Conservation (phyloP, 1,139 yeast species). For the Magnusiomyces sp. region DNA sequence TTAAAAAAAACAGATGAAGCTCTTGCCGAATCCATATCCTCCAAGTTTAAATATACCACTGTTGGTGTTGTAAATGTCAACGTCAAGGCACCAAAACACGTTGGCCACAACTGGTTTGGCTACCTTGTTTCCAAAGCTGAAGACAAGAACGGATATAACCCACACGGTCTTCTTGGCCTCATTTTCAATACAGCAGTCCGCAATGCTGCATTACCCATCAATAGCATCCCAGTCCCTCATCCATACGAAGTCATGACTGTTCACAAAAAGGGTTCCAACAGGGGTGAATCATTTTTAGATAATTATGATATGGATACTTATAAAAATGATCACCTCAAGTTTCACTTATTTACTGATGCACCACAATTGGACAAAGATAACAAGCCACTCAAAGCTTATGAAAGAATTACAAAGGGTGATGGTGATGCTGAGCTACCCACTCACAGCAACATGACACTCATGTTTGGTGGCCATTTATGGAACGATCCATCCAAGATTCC, state of each 20-base stretch:
- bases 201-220: conserved; percentile 18
- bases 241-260: conserved; percentile 10
- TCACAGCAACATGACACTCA: conserved; percentile 70
- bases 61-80: conserved; percentile 32
- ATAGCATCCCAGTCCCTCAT: conserved; percentile 9
- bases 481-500: conserved; percentile 35
- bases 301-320: conserved; percentile 9
- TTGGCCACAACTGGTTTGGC: conserved; percentile 62
- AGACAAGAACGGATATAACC: conserved; percentile 35
- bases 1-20: conserved; percentile 13
- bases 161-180: conserved; percentile 66
- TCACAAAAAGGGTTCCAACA: conserved; percentile 7
- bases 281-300: conserved; percentile 12
- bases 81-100: conserved; percentile 22
- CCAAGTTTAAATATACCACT: conserved; percentile 24
- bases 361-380: conserved; percentile 7
- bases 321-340: conserved; percentile 11
- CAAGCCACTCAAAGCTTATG: conserved; percentile 1
- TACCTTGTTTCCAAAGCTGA: conserved; percentile 63
- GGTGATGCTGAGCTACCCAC: conserved; percentile 7
- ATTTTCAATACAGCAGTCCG: conserved; percentile 78
- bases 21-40: conserved; percentile 16
- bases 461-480: conserved; percentile 81
- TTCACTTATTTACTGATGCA: conserved; percentile 9
- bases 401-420: too few species aligned